A percentile compares a stretch with the other conserved stretches of the same genome.
Conservation (phyloP, 192 early-diverging fungal species). For the Diversispora epigaea region DNA sequence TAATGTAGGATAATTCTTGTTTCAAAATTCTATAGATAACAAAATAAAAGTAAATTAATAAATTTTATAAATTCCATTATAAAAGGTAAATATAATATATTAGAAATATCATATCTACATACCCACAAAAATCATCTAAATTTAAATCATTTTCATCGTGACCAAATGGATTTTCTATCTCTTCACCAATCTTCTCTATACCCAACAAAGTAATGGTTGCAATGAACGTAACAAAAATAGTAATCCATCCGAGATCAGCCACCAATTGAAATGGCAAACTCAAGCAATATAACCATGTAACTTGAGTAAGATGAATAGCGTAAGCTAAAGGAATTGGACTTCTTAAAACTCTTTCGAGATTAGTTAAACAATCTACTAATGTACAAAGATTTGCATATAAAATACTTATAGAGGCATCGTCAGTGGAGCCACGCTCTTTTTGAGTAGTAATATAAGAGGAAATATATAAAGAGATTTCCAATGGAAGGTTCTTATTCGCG, state of each 20-base stretch:
- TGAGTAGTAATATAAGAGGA: slow-evolving; percentile 51
- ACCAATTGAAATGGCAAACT: slow-evolving; percentile 83
- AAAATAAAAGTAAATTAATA: no score
- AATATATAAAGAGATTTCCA: slow-evolving; percentile 60
- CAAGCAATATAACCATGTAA: slow-evolving; percentile 69
- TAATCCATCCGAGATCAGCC: slow-evolving; percentile 46
- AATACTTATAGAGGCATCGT: slow-evolving; percentile 46
- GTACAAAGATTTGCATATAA: slow-evolving; percentile 52
- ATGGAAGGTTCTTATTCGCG: slow-evolving; percentile 51
- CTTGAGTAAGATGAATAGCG: slow-evolving; percentile 83
- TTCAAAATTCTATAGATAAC: not conserved
- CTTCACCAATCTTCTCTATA: slow-evolving; percentile 78
- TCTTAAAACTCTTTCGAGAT: slow-evolving; percentile 79
- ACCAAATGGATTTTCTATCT: slow-evolving; percentile 94
- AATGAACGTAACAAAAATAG: slow-evolving; percentile 70
- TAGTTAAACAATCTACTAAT: slow-evolving; percentile 58
- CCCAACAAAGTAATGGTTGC: slow-evolving; percentile 75
- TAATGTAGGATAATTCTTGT: not conserved
- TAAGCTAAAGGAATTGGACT: slow-evolving; percentile 91
- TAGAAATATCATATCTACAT: no score
- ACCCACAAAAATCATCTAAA: slow-evolving; percentile 57
- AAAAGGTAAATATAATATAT: no score
- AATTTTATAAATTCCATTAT: no score
- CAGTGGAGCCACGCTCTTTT: slow-evolving; percentile 42
- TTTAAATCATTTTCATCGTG: slow-evolving; percentile 74